Evolutionary conservation across 2,329 filamentous ascomycete genomes (phyloP).

Genomic region (Zymoseptoria pseudotritici): DNA sequence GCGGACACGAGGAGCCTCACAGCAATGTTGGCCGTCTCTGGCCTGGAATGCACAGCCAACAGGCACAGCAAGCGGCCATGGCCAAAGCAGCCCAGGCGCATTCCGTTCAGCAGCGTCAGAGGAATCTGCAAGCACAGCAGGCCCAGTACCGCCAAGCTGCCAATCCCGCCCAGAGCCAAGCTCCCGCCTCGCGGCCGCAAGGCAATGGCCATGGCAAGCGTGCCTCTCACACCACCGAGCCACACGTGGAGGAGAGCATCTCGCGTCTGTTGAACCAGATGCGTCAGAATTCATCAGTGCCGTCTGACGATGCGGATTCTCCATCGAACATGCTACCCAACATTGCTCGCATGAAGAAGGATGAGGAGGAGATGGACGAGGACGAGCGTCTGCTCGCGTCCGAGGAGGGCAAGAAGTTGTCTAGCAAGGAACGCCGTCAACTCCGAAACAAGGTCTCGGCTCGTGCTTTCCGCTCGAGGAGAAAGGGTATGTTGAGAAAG

Average conservation of each 20-base stretch:
- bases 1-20: constrained; percentile 52
- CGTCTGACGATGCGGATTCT: constrained; percentile 40
- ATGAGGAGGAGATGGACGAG: constrained; percentile 98
- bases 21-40: constrained; percentile 63
- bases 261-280: constrained; percentile 88
- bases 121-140: constrained; percentile 34
- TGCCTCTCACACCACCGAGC: constrained; percentile 37
- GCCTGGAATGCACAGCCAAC: constrained; percentile 88
- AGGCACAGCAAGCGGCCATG: constrained; percentile 56
- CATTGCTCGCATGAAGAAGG: constrained; percentile 72
- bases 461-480: constrained; percentile 90
- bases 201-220: constrained; percentile 38
- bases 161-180: constrained; percentile 16
- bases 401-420: constrained; percentile 98
- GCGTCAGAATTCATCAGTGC: constrained; percentile 61
- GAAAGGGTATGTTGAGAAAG: constrained; percentile 67
- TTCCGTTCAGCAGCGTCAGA: constrained; percentile 44
- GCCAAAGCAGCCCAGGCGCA: constrained; percentile 44
- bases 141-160: constrained; percentile 30
- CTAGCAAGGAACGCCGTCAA: constrained; percentile 91
- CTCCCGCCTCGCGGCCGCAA: constrained; percentile 22
- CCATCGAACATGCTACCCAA: constrained; percentile 50
- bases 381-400: constrained; percentile 90
- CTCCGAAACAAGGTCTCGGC: constrained; percentile 99
- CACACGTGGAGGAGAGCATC: constrained; percentile 74